Evolutionary conservation across 805 yeast genomes (phyloP), one percentile per base, ranked within the genome.

Genomic region (Starmerella bacillaris): DNA sequence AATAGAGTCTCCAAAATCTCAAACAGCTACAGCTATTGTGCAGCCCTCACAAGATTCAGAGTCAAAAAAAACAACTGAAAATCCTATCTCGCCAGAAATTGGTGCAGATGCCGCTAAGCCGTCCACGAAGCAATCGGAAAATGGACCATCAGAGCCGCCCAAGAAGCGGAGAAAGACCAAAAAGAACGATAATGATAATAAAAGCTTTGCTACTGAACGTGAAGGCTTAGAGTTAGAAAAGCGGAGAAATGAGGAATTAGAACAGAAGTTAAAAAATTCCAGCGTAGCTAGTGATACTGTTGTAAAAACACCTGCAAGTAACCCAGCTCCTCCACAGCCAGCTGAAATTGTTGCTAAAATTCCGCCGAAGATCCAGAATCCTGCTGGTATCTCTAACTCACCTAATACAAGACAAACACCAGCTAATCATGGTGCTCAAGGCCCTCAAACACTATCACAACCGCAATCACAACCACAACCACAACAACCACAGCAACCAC

Each of bases 191-290:
- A 22, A 22, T 22, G 24, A 22, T 9, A 22, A 22, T 12, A 9
- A 12, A 12, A 9, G 11, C 11, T 22, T 22, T 12, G 24, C 24
- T 9, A 9, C 24, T 22, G 24, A 22, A 22, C 24, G 24, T 12
- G 24, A 22, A 12, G 24, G 24, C 9, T 12, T 22, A 9, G 24
- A 22, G 24, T 22, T 22, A 22, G 24, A 22, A 11, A 26, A 26
- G 14, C 6, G 12, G 12, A 7, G 42, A 28, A 34, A 41, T 34
- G 21, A 46, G 37, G 41, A 42, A 24, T 24, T 40, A 14, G 37
- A 41, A 30, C 14, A 34, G 30, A 24, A 17, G 18, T 32, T 33
- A 3, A 37, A 37, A 11, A 21, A 19, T 4, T 14, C 29, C 9
- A 5, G 9, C 6, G 14, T 5, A 11, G 14, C 14, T 6, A 12